Evolutionary conservation across 208 protist genomes (phyloP), one percentile per base, ranked within the genome.

Genomic region (Hexamita inflata): DNA sequence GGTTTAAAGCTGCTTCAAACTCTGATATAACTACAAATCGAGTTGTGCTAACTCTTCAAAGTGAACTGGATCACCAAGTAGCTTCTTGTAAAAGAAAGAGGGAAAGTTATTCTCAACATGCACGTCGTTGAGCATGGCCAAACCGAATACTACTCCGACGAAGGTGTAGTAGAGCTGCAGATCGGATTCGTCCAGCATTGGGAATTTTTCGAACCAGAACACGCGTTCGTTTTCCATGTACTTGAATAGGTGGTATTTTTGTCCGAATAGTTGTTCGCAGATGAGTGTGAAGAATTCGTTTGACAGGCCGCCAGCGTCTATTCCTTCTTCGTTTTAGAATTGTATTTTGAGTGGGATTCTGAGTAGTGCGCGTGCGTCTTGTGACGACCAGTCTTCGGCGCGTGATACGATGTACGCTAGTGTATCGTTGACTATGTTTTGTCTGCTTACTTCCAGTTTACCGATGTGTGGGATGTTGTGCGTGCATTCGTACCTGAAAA

Each of bases 211-310:
- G 34, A 58, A 34, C 4, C 29, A 78, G 28, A 32, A 76, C 2
- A 58, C 30, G 32, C n/a, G 9, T 9, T 30, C 40, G 13, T 28
- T 30, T 26, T 74, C 70, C 13, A 15, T 2, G 29, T 82, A 29
- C 24, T 64, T 67, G 28, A 85, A 77, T 15, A 85, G 61, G 58
- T 38, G 81, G 78, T 88, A 92, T 29, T 86, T 78, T 0, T 86
- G 82, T 75, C 92, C 87, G 38, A 96, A 92, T 29, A 96, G 77
- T 70, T 93, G 79, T 13, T 81, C 39, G 24, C 91, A 73, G n/a
- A 95, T 76, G 0, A 96, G 80, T 79, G 95, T 89, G 77, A 96
- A 96, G 73, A 96, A 95, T 77, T 96, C 92, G 77, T 94, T 95
- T 73, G 84, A 80, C 28, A 96, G 80, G n/a, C 92, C 92, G 13